A percentile compares a stretch with the other conserved stretches of the same genome.
These are phyloP conservation scores for Apiospora phragmitis DNA, from an alignment of 2,329 filamentous ascomycete genomes.

Conservation along the genomic window DNA sequence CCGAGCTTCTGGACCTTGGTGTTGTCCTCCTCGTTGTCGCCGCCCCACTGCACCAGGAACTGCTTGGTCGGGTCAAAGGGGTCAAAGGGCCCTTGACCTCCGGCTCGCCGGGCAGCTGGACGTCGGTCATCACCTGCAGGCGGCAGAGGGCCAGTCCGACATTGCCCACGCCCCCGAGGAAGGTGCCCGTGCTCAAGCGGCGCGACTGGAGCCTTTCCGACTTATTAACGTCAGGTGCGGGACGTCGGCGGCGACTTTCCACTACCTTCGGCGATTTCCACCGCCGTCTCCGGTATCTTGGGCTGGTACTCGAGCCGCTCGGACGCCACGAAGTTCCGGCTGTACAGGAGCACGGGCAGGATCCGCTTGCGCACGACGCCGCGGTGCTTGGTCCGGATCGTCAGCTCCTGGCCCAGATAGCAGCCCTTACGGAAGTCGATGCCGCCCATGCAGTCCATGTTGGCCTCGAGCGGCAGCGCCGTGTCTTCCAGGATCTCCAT, in stretches of 20 bases:
- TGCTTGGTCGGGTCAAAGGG: slow-evolving; percentile 62
- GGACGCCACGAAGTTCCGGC: slow-evolving; percentile 39
- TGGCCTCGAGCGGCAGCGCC: slow-evolving; percentile 83
- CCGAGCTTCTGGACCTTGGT: slow-evolving; percentile 41
- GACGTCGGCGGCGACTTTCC: slow-evolving; percentile 35
- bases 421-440: slow-evolving; percentile 96
- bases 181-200: slow-evolving; percentile 79
- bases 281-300: too few relatives aligned
- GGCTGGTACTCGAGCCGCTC: slow-evolving; percentile 49
- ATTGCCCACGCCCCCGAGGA: slow-evolving; percentile 78
- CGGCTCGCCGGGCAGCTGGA: slow-evolving; percentile 68
- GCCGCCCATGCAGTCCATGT: slow-evolving; percentile 81
- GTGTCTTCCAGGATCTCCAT: slow-evolving; percentile 70
- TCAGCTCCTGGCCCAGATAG: slow-evolving; percentile 95
- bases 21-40: slow-evolving; percentile 31
- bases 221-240: slow-evolving; percentile 51
- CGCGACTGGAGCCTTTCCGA: slow-evolving; percentile 55
- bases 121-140: slow-evolving; percentile 86
- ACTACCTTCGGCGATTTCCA: slow-evolving; percentile 19
- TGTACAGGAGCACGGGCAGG: slow-evolving; percentile 76
- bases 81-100: too few relatives aligned
- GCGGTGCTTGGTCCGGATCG: slow-evolving; percentile 91
- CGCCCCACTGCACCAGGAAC: slow-evolving; percentile 50
- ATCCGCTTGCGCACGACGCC: slow-evolving; percentile 92
- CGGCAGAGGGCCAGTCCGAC: slow-evolving; percentile 85